Percentiles rank a stretch among this genome's conserved stretches.
Evolutionary conservation across 2,329 filamentous ascomycete genomes (phyloP).

Genomic region (Ceratocystis colombiana): DNA sequence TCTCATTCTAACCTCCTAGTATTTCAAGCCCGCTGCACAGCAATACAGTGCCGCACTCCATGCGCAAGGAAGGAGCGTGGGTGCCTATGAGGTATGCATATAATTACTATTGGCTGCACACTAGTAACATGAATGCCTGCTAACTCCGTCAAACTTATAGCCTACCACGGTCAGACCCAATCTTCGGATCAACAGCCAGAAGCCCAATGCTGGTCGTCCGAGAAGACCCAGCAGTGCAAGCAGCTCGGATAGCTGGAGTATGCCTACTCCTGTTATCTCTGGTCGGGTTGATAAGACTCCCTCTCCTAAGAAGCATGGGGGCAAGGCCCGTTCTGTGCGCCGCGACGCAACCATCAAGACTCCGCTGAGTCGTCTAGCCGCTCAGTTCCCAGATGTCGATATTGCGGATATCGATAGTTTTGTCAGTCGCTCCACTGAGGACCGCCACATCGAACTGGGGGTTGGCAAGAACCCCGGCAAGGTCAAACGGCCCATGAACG

Average conservation of each 20-base stretch:
- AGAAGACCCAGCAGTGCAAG: not conserved
- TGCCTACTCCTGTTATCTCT: not conserved
- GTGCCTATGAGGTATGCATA: not conserved
- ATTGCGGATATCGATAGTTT: constrained; percentile 71
- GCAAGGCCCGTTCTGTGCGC: constrained; percentile 31
- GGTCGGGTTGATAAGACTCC: constrained; percentile 23
- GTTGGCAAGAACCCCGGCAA: constrained; percentile 60
- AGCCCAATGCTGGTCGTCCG: not conserved
- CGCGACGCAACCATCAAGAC: constrained; percentile 42
- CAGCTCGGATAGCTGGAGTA: not conserved
- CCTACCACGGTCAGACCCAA: constrained; percentile 12
- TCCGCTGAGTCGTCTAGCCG: constrained; percentile 62
- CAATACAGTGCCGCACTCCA: not conserved
- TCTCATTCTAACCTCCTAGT: too few species aligned
- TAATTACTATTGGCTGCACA: not conserved
- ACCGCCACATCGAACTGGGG: constrained; percentile 57
- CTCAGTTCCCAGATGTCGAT: constrained; percentile 50
- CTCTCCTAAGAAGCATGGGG: constrained; percentile 29
- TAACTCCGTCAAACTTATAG: not conserved
- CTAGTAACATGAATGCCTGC: not conserved
- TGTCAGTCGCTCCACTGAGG: constrained; percentile 60
- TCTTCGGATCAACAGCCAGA: constrained; percentile 12
- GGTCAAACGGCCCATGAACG: constrained; percentile 89
- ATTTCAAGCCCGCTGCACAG: too few species aligned
- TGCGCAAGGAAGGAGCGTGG: not conserved